Percentiles rank a stretch among this genome's conserved stretches.
phyloP scores from a whole-genome alignment of 345 rosid genomes.

The Boechera stricta region DNA sequence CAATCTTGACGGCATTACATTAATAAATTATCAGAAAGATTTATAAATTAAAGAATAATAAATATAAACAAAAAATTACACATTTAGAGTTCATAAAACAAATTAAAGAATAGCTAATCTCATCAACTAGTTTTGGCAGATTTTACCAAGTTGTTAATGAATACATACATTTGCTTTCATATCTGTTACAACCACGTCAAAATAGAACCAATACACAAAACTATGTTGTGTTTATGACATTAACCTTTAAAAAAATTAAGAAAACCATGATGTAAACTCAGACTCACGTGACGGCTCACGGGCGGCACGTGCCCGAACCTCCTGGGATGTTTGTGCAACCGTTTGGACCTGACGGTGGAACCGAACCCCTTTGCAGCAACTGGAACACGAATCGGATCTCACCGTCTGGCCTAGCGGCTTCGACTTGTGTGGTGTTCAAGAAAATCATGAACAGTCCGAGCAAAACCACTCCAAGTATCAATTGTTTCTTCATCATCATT shows the following conservation, averaged over 20 bases:
- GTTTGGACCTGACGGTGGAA: constrained; percentile 32
- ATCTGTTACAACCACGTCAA: neutral
- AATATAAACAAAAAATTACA: constrained; percentile 20
- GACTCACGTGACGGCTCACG: constrained; percentile 15
- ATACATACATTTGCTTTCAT: constrained; percentile 38
- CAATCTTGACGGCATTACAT: constrained; percentile 2
- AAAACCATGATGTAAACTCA: constrained; percentile 18
- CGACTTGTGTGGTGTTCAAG: constrained; percentile 33
- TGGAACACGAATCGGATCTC: constrained; percentile 41
- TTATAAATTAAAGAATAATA: neutral
- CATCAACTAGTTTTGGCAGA: constrained; percentile 31
- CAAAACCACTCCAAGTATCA: constrained; percentile 31
- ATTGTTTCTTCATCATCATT: constrained; percentile 39
- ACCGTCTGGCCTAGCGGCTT: constrained; percentile 40
- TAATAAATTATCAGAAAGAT: neutral
- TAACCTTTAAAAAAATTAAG: neutral
- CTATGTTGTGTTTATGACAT: constrained; percentile 11
- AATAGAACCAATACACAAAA: constrained; percentile 29
- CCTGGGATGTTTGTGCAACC: constrained; percentile 27
- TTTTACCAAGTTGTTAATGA: constrained; percentile 29
- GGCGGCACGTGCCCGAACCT: constrained; percentile 34
- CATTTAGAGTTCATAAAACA: constrained; percentile 4
- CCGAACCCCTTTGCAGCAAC: constrained; percentile 28
- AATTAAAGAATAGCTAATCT: constrained; percentile 24
- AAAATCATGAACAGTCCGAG: constrained; percentile 32